Evolutionary conservation across 2,329 filamentous ascomycete genomes (phyloP), one percentile per base, ranked within the genome.

Genomic region (Colletotrichum limetticola): DNA sequence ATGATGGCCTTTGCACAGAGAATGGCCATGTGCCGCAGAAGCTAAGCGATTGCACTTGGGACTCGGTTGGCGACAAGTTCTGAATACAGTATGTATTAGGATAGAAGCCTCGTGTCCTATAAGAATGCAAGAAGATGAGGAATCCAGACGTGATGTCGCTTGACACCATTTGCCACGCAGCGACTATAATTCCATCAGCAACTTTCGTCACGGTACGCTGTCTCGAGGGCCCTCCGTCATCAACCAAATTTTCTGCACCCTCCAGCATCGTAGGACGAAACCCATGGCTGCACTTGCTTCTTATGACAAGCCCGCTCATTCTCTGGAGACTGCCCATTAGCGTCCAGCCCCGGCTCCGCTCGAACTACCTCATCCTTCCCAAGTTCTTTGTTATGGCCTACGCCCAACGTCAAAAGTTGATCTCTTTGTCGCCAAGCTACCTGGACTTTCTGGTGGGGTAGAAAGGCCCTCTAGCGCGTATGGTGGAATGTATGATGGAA

Each of bases 341-440:
- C 55, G 53, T 16, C 35, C 35, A 42, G 63, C 37, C 28, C 55
- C 6, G 8, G 22, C 24, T n/a, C 52, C 32, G 5, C 19, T 35
- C 42, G 12, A 60, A 24, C 53, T 14, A 52, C 26, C 52, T 64
- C 52, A 69, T 70, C 30, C 37, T 46, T 57, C 11, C 32, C 32
- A 32, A 32, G 32, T 32, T 28, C 67, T 66, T 70, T 70, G 67
- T 59, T 37, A 37, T 66, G 28, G 28, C 49, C 5, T 7, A 52
- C 28, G 6, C 52, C 14, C 26, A 32, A 66, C 63, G 19, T 26
- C 32, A 22, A 55, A n/a, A 53, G 52, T 7, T 42, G 28, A 28
- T 26, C 60, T 46, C 42, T 53, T 60, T 46, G 55, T 61, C 16
- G 8, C 16, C 42, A n/a, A 19, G 26, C 37, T 42, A 42, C 35